Conservation (phyloP, 352 stramenopile species). For the Aphanomyces invadans region DNA sequence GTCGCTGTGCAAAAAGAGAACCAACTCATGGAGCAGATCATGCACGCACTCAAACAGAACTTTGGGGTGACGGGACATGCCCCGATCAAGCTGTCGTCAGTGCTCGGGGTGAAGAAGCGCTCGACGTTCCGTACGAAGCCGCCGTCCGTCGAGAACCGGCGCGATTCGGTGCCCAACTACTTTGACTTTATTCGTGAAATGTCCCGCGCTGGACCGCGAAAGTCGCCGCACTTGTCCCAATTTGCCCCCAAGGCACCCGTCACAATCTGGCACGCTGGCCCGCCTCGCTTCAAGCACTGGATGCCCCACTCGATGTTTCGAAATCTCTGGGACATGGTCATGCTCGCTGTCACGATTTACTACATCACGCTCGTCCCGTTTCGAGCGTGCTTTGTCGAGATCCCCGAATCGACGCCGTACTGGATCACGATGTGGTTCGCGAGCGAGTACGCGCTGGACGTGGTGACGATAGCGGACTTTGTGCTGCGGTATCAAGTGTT, state of each 20-base stretch:
- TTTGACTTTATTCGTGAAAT: neutral
- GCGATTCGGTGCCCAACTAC: neutral
- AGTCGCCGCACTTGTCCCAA: too few species aligned
- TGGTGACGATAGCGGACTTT: neutral
- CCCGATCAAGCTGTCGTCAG: neutral
- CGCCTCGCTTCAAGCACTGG: neutral
- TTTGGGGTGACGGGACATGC: neutral
- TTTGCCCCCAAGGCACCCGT: neutral
- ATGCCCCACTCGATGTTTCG: slow-evolving; percentile 14
- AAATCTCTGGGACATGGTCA: neutral
- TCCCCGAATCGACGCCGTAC: neutral
- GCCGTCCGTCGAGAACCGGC: neutral
- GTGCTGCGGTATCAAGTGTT: slow-evolving; percentile 7
- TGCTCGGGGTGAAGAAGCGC: neutral
- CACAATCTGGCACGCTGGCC: slow-evolving; percentile 3
- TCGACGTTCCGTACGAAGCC: neutral
- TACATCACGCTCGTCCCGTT: slow-evolving; percentile 3
- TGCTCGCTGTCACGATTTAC: neutral
- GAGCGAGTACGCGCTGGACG: slow-evolving; percentile 7
- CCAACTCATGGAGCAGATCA: neutral
- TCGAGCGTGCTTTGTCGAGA: neutral
- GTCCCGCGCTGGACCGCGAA: neutral
- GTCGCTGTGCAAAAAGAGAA: neutral
- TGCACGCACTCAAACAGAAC: neutral
- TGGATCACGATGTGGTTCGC: slow-evolving; percentile 4